These are phyloP conservation scores for Phycomyces blakesleeanus DNA, from an alignment of 192 early-diverging fungal species.

Conservation along the genomic window DNA sequence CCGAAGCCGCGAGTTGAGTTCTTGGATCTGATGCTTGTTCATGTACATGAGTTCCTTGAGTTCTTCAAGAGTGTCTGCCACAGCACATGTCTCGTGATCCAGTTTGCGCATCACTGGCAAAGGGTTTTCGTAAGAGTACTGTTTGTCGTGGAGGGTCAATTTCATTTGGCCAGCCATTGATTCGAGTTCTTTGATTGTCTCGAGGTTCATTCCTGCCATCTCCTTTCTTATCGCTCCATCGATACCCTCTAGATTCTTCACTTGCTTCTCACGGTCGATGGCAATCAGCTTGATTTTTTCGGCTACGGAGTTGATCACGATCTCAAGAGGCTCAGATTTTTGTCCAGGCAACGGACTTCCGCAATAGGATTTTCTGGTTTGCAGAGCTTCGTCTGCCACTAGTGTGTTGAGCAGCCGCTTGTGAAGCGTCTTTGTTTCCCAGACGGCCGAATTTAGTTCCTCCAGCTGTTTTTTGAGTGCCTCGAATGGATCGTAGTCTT, in stretches of 20 bases:
- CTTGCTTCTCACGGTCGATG: conserved; percentile 35
- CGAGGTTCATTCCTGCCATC: conserved; percentile 15
- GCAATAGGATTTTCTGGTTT: neutral
- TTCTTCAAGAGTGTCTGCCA: conserved; percentile 35
- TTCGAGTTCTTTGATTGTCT: conserved; percentile 26
- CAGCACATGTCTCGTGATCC: conserved; percentile 21
- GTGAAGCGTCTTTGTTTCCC: conserved; percentile 42
- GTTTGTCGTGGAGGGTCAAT: conserved; percentile 14
- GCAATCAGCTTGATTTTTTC: conserved; percentile 27
- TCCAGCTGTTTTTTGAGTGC: conserved; percentile 34
- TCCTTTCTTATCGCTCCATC: conserved; percentile 32
- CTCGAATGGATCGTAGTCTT: conserved; percentile 39
- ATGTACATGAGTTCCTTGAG: conserved; percentile 41
- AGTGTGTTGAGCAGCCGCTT: conserved; percentile 37
- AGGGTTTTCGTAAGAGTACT: conserved; percentile 30
- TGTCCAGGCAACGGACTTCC: conserved; percentile 3
- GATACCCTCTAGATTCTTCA: conserved; percentile 21
- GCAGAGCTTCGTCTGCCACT: conserved; percentile 28
- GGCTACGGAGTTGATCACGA: conserved; percentile 32
- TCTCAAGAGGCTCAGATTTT: conserved; percentile 27
- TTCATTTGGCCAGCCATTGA: conserved; percentile 13
- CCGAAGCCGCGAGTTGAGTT: conserved; percentile 30
- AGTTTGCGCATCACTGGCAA: conserved; percentile 27
- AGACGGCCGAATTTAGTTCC: conserved; percentile 36
- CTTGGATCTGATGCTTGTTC: conserved; percentile 37